Evolutionary conservation across 139 green algal genomes (phyloP), one percentile per base, ranked within the genome.

Genomic region (Astrephomene gubernaculifera): DNA sequence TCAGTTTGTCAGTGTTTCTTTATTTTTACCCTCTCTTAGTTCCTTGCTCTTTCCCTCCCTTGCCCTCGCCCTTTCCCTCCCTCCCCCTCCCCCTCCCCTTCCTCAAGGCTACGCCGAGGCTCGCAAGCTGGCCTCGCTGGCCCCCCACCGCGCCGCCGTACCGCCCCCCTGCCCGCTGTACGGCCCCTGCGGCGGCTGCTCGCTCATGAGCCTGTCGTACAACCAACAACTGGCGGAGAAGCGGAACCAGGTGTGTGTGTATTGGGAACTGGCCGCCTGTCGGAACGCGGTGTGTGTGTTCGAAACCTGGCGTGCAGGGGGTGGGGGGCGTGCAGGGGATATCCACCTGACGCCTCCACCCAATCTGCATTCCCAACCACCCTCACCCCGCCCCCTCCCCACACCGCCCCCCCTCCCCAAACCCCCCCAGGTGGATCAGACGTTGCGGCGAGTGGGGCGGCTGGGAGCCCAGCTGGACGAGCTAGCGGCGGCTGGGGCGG

Each of bases 151-250:
- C 41, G 9, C 93, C 52, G 76, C 87, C 1, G 88, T 86, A 22
- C 49, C 83, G 44, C 83, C 96, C 0, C 85, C 41, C 35, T 98
- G 96, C 87, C 80, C 83, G 39, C 90, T 96, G 82, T 96, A 93
- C 78, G 90, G 87, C 3, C 60, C 79, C 0, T 98, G 96, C 85
- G 95, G 96, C 61, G 96, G 96, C 64, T 98, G 96, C 91, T 89
- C 71, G n/a, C 88, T 95, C 25, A 96, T 98, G 89, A 91, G 82
- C 88, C 60, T 98, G 21, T 35, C 69, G 24, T 98, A 98, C 80
- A 75, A 80, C 0, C 83, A 87, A 27, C 95, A 98, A 91, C 90
- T 98, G 64, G 38, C 14, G 27, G 79, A 89, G 72, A 98, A 98
- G 79, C 81, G 92, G 45, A 85, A 86, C 39, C 90, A 93, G 87